Evolutionary conservation across 768 basidiomycete species (phyloP), one percentile per base, ranked within the genome.

Genomic region (Auricularia auricula-judae): DNA sequence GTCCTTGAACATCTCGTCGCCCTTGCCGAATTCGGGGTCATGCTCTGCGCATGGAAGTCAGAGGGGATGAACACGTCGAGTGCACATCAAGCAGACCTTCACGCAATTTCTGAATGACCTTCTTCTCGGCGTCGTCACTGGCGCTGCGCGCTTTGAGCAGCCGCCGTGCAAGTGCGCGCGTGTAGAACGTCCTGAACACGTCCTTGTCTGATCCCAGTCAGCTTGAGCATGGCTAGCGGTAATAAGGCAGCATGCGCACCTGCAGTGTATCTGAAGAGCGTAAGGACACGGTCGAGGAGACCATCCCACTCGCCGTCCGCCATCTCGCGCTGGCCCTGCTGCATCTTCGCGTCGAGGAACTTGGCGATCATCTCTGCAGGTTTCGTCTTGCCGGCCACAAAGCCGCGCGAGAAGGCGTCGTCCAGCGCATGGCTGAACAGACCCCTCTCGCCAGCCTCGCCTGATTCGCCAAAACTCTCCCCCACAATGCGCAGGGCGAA

Each of bases 1-100:
- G 71, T 96, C 94, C 66, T 86, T 93, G 78, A 98, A 96, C 96
- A 98, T 96, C 47, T 92, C 86, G 69, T 93, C 91, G 61, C 93
- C 93, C 77, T 89, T 89, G 7, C 88, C 90, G 71, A 98, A 98
- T 66, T 96, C 94, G 11, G 94, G 89, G 72, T 98, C 97, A 70
- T 95, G 96, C 62, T 88, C 96, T 96, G 70, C 58, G 63, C 8
- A 42, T 33, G 33, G 3, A 59, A 2, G 29, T 29, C 29, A 29
- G 29, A 29, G 2, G 29, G 29, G 29, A 29, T 29, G 29, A 29
- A 29, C 29, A 3, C 29, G 29, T 29, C 29, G 29, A 29, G 29
- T 29, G 29, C 3, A 29, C 29, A 29, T 29, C 29, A 29, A 29
- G 29, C 91, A 70, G 68, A 85, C 85, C 76, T 67, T 92, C 86